Evolutionary conservation across 177 flowering plant genomes (phyloP).

Genomic region (Vitis hybrid): DNA sequence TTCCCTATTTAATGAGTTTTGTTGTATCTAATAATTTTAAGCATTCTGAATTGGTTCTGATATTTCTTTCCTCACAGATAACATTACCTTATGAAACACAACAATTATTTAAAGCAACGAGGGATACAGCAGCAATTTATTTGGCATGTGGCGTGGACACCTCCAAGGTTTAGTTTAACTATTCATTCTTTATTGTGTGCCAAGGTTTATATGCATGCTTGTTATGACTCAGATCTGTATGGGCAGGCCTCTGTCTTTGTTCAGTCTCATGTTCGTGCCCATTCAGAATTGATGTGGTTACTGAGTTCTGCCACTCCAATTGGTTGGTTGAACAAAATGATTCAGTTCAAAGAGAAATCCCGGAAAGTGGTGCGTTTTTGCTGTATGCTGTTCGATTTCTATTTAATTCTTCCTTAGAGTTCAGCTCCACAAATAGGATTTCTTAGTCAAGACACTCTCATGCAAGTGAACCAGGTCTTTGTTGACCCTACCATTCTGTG

Average conservation of each 20-base stretch:
- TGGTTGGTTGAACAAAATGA: constrained; percentile 96
- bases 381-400: constrained; percentile 19
- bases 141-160: constrained; percentile 93
- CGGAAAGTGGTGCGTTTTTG: constrained; percentile 72
- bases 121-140: constrained; percentile 89
- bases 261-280: constrained; percentile 97
- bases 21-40: too few relatives aligned
- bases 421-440: too few relatives aligned
- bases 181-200: not conserved
- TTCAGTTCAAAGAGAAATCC: constrained; percentile 97
- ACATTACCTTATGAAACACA: constrained; percentile 81
- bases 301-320: constrained; percentile 85
- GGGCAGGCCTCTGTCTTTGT: constrained; percentile 93
- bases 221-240: constrained; percentile 6
- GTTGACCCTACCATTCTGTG: too few relatives aligned
- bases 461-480: too few relatives aligned
- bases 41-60: not conserved
- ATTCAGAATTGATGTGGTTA: constrained; percentile 92
- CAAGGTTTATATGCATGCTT: constrained; percentile 1
- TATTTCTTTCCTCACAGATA: constrained; percentile 43
- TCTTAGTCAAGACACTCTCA: too few relatives aligned
- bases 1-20: too few relatives aligned
- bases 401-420: too few relatives aligned
- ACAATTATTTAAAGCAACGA: constrained; percentile 71
- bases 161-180: constrained; percentile 58